Evolutionary conservation across 2,329 filamentous ascomycete genomes (phyloP), one percentile per base, ranked within the genome.

Genomic region (Cordyceps farinosa): DNA sequence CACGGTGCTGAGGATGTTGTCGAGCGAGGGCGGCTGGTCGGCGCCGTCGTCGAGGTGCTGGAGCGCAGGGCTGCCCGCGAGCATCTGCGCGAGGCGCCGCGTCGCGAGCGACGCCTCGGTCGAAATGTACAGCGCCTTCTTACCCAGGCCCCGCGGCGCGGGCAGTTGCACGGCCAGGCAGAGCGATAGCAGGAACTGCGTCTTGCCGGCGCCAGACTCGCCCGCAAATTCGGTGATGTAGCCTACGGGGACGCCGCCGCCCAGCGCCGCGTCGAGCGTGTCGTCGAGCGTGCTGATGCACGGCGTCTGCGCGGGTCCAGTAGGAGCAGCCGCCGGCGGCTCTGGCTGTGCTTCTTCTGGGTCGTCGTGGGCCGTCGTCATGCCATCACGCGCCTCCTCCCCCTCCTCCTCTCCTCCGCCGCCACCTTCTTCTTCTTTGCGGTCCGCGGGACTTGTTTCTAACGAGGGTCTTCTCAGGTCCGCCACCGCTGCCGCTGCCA

Each of bases 171-270:
- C 88, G 38, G 93, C 84, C 40, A 98, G 87, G 51, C 96, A 87
- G 34, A 99, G 84, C 29, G 89, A 88, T 34, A 98, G 84, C 34
- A 98, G 87, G 71, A 97, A 87, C 75, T 99, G 95, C 1, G 95
- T 97, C 82, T 99, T 99, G 71, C 94, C 95, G 67, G 88, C 90
- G 69, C 93, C 95, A 67, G 92, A 96, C 79, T 98, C 95, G 64
- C 95, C 95, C 1, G 92, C 90, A 65, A 99, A 83, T 75, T 99
- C 95, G 8, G 91, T 92, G 71, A 99, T 81, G 75, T 90, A 89
- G 53, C 92, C 90, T 2, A 87, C 83, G 1, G 90, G 90, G 62
- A 98, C 84, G 27, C 95, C 95, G 54, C 93, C 94, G 65, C 85
- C 86, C 45, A 98, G 81, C 2, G 76, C 78, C 9, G 73, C 74